A percentile compares a stretch with the other conserved stretches of the same genome.
phyloP scores from a whole-genome alignment of 2,329 filamentous ascomycete genomes.

The Aspergillus jensenii region DNA sequence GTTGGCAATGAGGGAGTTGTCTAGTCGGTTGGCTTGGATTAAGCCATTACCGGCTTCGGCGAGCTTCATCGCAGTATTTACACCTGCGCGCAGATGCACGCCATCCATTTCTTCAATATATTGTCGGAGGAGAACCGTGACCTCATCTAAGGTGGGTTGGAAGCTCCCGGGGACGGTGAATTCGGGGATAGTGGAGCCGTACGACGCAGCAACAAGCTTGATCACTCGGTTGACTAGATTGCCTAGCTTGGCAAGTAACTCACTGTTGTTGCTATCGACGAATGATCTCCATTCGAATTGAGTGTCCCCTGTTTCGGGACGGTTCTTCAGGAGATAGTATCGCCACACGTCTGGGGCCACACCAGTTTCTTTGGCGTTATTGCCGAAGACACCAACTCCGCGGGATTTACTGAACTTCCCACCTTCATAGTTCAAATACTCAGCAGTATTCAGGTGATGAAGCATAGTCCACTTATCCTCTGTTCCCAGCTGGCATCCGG shows the following conservation, averaged over 20 bases:
- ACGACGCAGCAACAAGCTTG: slow-evolving; percentile 70
- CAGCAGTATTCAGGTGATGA: slow-evolving; percentile 83
- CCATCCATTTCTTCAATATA: slow-evolving; percentile 61
- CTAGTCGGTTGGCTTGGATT: slow-evolving; percentile 61
- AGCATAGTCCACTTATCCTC: slow-evolving; percentile 85
- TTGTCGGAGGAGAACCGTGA: slow-evolving; percentile 54
- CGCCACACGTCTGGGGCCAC: slow-evolving; percentile 87
- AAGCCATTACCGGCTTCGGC: slow-evolving; percentile 60
- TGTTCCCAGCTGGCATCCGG: slow-evolving; percentile 80
- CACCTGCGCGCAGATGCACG: slow-evolving; percentile 59
- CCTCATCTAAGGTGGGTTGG: slow-evolving; percentile 40
- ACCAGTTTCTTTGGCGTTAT: slow-evolving; percentile 82
- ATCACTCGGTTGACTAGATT: slow-evolving; percentile 74
- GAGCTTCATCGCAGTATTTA: slow-evolving; percentile 56
- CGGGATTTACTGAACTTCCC: slow-evolving; percentile 93
- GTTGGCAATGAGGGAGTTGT: slow-evolving; percentile 60
- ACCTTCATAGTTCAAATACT: slow-evolving; percentile 84
- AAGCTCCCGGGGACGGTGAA: slow-evolving; percentile 43
- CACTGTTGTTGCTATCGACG: slow-evolving; percentile 82
- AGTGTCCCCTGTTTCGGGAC: slow-evolving; percentile 81
- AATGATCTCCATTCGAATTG: slow-evolving; percentile 90
- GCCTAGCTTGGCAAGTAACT: slow-evolving; percentile 71
- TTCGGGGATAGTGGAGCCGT: slow-evolving; percentile 55
- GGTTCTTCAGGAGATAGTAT: slow-evolving; percentile 82
- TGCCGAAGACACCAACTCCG: slow-evolving; percentile 87